A percentile compares a stretch with the other conserved stretches of the same genome.
Evolutionary conservation across 768 basidiomycete genomes (phyloP).

Genomic region (Rhodotorula babjevae): DNA sequence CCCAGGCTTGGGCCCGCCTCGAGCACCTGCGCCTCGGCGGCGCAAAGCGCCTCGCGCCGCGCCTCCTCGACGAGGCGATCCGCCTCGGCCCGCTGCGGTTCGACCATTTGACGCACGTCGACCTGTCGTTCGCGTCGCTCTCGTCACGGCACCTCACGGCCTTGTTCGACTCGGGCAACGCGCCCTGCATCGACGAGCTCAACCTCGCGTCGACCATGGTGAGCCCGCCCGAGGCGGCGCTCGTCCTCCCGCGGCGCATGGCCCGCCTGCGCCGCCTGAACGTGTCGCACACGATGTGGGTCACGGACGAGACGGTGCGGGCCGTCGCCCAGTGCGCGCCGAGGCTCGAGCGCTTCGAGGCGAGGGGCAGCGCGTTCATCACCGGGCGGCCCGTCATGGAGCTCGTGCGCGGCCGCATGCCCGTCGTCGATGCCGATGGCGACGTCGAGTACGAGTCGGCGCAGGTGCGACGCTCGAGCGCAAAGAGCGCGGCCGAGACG

Average conservation of each 20-base stretch:
- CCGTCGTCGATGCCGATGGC: neutral
- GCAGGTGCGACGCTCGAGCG: no score
- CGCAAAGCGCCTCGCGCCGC: conserved; percentile 3
- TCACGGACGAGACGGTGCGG: conserved; percentile 21
- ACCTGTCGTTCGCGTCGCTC: conserved; percentile 22
- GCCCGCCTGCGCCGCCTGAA: neutral
- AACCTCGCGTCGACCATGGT: conserved; percentile 19
- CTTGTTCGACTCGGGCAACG: conserved; percentile 4
- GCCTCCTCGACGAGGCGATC: conserved; percentile 15
- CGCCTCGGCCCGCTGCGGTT: conserved; percentile 3
- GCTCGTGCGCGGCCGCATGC: conserved; percentile 16
- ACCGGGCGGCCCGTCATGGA: conserved; percentile 34
- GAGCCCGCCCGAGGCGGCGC: neutral
- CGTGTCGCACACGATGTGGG: conserved; percentile 24
- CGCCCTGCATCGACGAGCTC: conserved; percentile 5
- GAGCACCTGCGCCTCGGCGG: conserved; percentile 19
- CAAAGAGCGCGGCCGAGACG: neutral
- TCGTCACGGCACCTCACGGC: neutral
- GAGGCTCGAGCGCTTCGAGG: conserved; percentile 7
- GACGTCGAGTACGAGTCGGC: no score
- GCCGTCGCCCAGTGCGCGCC: neutral
- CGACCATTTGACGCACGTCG: neutral
- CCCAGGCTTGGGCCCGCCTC: neutral
- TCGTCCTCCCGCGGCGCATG: conserved; percentile 13
- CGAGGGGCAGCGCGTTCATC: conserved; percentile 22